phyloP scores from a whole-genome alignment of 2,329 filamentous ascomycete genomes.

The Hypoxylon rubiginosum region DNA sequence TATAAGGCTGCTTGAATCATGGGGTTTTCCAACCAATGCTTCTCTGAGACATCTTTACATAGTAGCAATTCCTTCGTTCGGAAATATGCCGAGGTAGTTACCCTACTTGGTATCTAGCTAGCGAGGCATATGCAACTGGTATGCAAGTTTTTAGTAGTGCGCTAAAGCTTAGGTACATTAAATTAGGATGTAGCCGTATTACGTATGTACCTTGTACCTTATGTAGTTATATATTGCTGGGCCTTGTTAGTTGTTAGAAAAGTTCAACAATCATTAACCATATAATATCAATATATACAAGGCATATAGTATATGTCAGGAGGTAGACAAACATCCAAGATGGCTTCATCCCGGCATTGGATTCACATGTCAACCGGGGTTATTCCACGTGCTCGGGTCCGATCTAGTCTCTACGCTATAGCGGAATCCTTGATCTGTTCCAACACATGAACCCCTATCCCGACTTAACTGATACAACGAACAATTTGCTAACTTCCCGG shows the following conservation, averaged over 20 bases:
- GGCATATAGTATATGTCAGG: not conserved
- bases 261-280: not conserved
- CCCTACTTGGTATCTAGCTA: slow-evolving; percentile 10
- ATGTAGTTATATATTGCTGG: not conserved
- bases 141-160: slow-evolving; percentile 17
- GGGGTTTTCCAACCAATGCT: not conserved
- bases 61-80: not conserved
- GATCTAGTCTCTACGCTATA: slow-evolving; percentile 1
- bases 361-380: slow-evolving; percentile 12
- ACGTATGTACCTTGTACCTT: not conserved
- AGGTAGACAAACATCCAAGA: not conserved
- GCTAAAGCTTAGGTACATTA: not conserved
- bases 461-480: slow-evolving; percentile 25
- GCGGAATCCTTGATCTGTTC: not conserved
- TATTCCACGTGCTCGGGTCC: slow-evolving; percentile 15
- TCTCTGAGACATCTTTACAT: not conserved
- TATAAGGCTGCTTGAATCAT: not conserved
- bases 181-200: slow-evolving; percentile 1
- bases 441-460: slow-evolving; percentile 8
- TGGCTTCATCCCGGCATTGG: not conserved
- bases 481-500: not conserved
- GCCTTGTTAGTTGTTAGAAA: too few species aligned
- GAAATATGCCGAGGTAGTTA: slow-evolving; percentile 21
- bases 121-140: slow-evolving; percentile 5
- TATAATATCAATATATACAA: not conserved